A percentile compares a stretch with the other conserved stretches of the same genome.
These are phyloP conservation scores for Solanum acaule DNA, from an alignment of 257 asterid species.

Conservation along the genomic window DNA sequence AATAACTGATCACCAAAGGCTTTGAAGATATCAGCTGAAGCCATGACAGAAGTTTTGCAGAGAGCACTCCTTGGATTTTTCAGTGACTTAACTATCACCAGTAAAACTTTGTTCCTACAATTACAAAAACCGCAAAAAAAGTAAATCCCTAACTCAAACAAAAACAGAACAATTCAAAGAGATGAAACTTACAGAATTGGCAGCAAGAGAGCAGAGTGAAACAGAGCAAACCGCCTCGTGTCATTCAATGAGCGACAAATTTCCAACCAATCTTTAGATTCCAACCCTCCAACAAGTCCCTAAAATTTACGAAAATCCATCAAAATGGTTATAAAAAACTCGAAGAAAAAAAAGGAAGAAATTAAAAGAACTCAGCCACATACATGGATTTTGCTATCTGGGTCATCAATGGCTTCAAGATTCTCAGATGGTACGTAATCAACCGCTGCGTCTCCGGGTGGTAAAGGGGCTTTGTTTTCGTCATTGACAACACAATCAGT, in stretches of 20 bases:
- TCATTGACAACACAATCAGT: slow-evolving; percentile 46
- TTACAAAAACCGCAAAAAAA: background rate
- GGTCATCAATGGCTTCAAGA: slow-evolving; percentile 49
- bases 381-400: slow-evolving; percentile 60
- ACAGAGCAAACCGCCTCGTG: slow-evolving; percentile 60
- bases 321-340: background rate
- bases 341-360: background rate
- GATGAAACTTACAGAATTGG: slow-evolving; percentile 55
- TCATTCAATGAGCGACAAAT: slow-evolving; percentile 84
- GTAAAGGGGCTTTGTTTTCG: slow-evolving; percentile 55
- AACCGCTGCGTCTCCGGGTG: slow-evolving; percentile 42
- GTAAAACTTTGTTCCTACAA: slow-evolving; percentile 54
- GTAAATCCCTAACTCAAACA: background rate
- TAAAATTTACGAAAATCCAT: slow-evolving; percentile 10
- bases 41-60: slow-evolving; percentile 86
- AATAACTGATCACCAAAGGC: slow-evolving; percentile 61
- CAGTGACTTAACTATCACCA: slow-evolving; percentile 63
- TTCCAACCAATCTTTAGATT: slow-evolving; percentile 92
- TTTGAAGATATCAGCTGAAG: slow-evolving; percentile 72
- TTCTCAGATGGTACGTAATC: slow-evolving; percentile 67
- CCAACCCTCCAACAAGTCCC: slow-evolving; percentile 79
- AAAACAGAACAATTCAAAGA: background rate
- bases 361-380: background rate
- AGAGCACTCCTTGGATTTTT: slow-evolving; percentile 98
- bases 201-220: slow-evolving; percentile 52